Evolutionary conservation across 73 alveolate species (phyloP), one percentile per base, ranked within the genome.

Genomic region (Tetrahymena malaccensis): DNA sequence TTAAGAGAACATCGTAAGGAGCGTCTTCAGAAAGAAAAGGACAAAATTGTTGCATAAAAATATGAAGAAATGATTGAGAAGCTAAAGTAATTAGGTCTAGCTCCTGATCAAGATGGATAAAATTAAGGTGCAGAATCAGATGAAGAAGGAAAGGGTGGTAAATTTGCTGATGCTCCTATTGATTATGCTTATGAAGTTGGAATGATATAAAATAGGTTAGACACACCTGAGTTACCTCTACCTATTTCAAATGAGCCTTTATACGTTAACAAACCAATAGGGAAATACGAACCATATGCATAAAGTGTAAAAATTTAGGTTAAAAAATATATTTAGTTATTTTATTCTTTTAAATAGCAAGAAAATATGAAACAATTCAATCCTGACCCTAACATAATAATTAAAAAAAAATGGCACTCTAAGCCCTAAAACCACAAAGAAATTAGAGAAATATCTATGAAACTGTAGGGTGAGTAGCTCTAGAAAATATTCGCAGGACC

Each of bases 381-480:
- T 34, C 96, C 96, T 38, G 97, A 96, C 33, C 98, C 98, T 35
- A 96, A 95, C 93, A 93, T 93, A 84, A 96, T 97, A 27, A 97
- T 98, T 43, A 97, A 94, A 93, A 97, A 97, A 97, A 96, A 97
- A 85, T 97, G 94, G 95, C 96, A 97, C 94, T 96, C 98, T 15
- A 97, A 97, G 93, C 99, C 99, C 2, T 96, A 98, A 56, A 98
- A 99, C 9, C 99, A 98, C 96, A 99, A 98, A 94, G 99, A 98
- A 94, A 96, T 98, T 10, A 98, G 99, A 97, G 99, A 98, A 95
- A 98, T 99, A 85, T 94, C 96, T 83, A 97, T 97, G 94, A 99
- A 98, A 94, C 97, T 98, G 25, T 85, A 98, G 57, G 99, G 99
- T 15, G 99, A 98, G 93, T 97, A 98, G 96, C 97, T 98, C 44